A percentile compares a stretch with the other conserved stretches of the same genome.
These are phyloP conservation scores for Penicillium turbatum DNA, from an alignment of 495 filamentous ascomycete species.

Conservation along the genomic window DNA sequence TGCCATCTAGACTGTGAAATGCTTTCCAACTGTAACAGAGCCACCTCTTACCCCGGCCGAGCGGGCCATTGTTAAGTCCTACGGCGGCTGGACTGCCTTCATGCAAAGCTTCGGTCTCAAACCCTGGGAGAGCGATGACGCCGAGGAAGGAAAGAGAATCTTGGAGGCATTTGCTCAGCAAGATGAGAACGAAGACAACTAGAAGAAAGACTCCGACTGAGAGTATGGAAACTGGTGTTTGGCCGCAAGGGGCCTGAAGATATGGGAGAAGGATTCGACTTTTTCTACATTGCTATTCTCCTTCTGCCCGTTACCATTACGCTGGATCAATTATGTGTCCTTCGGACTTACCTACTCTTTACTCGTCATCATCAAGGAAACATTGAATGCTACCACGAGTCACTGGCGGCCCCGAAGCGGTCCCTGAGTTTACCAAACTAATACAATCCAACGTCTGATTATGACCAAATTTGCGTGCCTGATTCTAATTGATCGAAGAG, in stretches of 20 bases:
- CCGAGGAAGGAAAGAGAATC: conserved; percentile 24
- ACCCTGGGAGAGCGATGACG: conserved; percentile 27
- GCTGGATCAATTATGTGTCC: too few relatives aligned
- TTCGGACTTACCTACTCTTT: too few relatives aligned
- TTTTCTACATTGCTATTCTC: too few relatives aligned
- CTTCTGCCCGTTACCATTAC: too few relatives aligned
- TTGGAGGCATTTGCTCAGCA: conserved; percentile 8
- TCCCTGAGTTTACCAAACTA: too few relatives aligned
- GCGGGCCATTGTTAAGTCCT: conserved; percentile 28
- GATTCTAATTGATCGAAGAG: too few relatives aligned
- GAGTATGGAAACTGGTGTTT: neutral
- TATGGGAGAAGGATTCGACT: neutral
- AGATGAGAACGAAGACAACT: neutral
- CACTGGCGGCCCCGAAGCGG: too few relatives aligned
- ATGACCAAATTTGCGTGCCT: too few relatives aligned
- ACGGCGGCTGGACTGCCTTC: conserved; percentile 33
- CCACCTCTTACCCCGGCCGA: conserved; percentile 30
- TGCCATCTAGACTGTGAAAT: neutral
- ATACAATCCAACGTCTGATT: too few relatives aligned
- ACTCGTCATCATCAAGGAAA: too few relatives aligned
- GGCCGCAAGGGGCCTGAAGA: neutral
- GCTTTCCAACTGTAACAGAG: conserved; percentile 14
- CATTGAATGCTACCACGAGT: too few relatives aligned
- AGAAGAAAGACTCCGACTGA: neutral
- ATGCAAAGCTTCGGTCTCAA: conserved; percentile 26